phyloP scores from a whole-genome alignment of 352 stramenopile genomes.

The Globisporangium canariense region DNA sequence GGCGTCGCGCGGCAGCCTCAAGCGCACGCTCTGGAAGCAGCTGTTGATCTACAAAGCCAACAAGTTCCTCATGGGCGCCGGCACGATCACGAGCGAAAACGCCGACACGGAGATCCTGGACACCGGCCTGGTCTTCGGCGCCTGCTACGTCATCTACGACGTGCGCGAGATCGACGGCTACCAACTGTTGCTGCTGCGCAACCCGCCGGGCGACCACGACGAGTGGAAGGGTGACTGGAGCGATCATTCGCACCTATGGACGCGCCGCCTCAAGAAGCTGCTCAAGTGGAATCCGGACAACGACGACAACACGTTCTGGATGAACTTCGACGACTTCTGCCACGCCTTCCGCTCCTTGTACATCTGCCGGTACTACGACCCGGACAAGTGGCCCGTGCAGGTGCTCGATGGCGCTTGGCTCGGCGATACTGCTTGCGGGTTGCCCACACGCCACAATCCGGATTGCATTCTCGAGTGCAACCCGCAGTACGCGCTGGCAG shows the following conservation, averaged over 20 bases:
- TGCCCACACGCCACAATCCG: slow-evolving; percentile 85
- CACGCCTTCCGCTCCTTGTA: slow-evolving; percentile 90
- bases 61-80: slow-evolving; percentile 89
- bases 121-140: slow-evolving; percentile 88
- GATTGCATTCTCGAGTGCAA: slow-evolving; percentile 83
- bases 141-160: slow-evolving; percentile 91
- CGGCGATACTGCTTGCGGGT: slow-evolving; percentile 68
- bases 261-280: slow-evolving; percentile 79
- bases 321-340: slow-evolving; percentile 94
- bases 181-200: slow-evolving; percentile 87
- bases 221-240: slow-evolving; percentile 94
- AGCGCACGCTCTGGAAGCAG: slow-evolving; percentile 89
- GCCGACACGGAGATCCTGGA: slow-evolving; percentile 87
- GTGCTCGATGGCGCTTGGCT: slow-evolving; percentile 53
- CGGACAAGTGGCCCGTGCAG: slow-evolving; percentile 65
- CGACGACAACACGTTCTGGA: slow-evolving; percentile 93
- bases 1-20: slow-evolving; percentile 78
- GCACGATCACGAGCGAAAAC: slow-evolving; percentile 81
- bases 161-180: slow-evolving; percentile 82
- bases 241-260: slow-evolving; percentile 90
- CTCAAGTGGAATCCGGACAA: slow-evolving; percentile 56
- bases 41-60: slow-evolving; percentile 83
- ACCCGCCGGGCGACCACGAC: slow-evolving; percentile 89
- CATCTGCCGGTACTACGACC: slow-evolving; percentile 92
- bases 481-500: slow-evolving; percentile 80